Evolutionary conservation across 305 asterid genomes (phyloP).

Genomic region (Solanum hybrid): DNA sequence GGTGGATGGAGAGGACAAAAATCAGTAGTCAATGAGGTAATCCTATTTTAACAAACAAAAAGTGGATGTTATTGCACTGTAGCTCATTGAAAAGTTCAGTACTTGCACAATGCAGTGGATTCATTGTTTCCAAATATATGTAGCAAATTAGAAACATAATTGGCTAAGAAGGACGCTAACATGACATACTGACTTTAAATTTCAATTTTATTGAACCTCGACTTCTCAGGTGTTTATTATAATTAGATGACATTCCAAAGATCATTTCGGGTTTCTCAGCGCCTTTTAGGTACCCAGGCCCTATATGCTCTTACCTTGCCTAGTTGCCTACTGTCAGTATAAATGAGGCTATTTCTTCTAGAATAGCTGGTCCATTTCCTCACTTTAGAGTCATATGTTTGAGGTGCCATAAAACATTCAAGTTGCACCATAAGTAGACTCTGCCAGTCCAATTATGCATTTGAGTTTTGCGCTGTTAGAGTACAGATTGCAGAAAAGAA

Average conservation of each 20-base stretch:
- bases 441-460: neutral
- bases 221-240: neutral
- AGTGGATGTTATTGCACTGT: neutral
- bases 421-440: neutral
- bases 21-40: constrained; percentile 58
- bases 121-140: neutral
- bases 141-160: neutral
- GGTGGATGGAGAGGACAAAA: constrained; percentile 75
- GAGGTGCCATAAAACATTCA: neutral
- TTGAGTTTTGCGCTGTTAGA: neutral
- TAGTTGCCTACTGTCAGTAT: neutral
- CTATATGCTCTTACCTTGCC: neutral
- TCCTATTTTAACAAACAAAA: neutral
- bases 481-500: neutral
- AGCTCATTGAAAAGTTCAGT: neutral
- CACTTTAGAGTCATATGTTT: neutral
- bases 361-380: neutral
- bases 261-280: neutral
- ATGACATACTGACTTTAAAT: neutral
- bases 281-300: neutral
- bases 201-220: neutral
- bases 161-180: neutral
- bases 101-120: neutral
- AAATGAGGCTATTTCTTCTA: neutral
- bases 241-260: neutral